These are phyloP conservation scores for Lactarius pseudohatsudake DNA, from an alignment of 768 basidiomycete species.

Conservation along the genomic window DNA sequence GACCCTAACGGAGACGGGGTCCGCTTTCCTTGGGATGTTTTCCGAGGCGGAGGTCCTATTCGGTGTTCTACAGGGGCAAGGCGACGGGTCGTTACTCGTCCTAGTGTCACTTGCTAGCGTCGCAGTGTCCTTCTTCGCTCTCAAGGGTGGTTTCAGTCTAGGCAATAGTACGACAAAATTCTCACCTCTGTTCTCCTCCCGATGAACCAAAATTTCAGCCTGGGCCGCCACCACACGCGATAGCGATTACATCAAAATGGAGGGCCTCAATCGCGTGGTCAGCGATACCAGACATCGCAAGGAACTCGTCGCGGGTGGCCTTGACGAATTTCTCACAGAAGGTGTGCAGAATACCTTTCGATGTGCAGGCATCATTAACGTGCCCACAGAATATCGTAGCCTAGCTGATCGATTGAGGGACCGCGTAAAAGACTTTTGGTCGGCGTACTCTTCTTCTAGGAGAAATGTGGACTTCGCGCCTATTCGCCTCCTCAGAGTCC, in stretches of 20 bases:
- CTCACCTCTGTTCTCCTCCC: background rate
- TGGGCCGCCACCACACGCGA: constrained; percentile 76
- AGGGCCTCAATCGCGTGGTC: constrained; percentile 65
- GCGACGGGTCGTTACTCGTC: constrained; percentile 63
- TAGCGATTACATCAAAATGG: constrained; percentile 57
- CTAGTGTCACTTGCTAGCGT: constrained; percentile 54
- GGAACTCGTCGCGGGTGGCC: constrained; percentile 69
- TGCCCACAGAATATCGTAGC: constrained; percentile 15
- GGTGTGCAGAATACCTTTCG: constrained; percentile 42
- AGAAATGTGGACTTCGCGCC: background rate
- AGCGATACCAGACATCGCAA: constrained; percentile 57
- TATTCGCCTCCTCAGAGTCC: constrained; percentile 6
- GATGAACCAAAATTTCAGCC: constrained; percentile 35
- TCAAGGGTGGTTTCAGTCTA: constrained; percentile 1
- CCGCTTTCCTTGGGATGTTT: constrained; percentile 48
- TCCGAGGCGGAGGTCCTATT: constrained; percentile 64
- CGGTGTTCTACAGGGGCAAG: constrained; percentile 56
- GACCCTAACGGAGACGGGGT: constrained; percentile 41
- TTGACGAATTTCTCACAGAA: constrained; percentile 32
- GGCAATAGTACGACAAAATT: background rate
- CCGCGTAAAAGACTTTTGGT: constrained; percentile 23
- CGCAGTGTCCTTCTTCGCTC: constrained; percentile 41
- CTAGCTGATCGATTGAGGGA: constrained; percentile 21
- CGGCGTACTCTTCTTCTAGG: background rate
- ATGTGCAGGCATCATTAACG: background rate